Evolutionary conservation across 441 rosid species (phyloP), one percentile per base, ranked within the genome.

Genomic region (Breynia disticha): DNA sequence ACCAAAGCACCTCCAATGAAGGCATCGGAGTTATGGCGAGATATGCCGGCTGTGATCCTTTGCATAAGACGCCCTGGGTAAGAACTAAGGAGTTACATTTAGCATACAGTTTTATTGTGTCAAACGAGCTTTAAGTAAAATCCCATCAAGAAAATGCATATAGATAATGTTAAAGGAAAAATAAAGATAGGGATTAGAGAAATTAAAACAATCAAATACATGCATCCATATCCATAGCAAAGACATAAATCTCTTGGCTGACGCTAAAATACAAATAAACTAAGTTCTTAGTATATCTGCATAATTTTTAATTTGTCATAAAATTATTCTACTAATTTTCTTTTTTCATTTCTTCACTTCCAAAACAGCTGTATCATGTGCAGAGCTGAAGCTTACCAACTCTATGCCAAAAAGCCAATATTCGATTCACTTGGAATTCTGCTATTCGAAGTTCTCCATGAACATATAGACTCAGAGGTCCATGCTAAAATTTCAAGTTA

Each of bases 31-130:
- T 50, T 84, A 15, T 84, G 88, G 86, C 76, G 67, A 35, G 76
- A 81, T 48, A 81, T 72, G 50, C 79, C 88, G 22, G 76, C 81
- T 16, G 61, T 79, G 16, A 69, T 84, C 46, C 72, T 84, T 51
- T 84, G 86, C 69, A 73, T 81, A 56, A 75, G 81, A 62, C 76
- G 83, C 20, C 86, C 86, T 5, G 93, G 81, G 88, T 78, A 78
- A 74, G 55, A 59, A 56, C 42, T 46, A 78, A 74, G 55, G 59
- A 56, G 37, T 46, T 18, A n/a, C 38, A 44, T 48, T 44, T 42
- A 42, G 12, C 37, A 28, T 28, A 28, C 8, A 28, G 1, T 28
- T 28, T 28, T 28, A 28, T 9, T 28, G 35, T 28, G 35, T 28
- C 35, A 28, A 28, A 28, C 5, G 35, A 9, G 5, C 8, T 5